Evolutionary conservation across 2,329 filamentous ascomycete genomes (phyloP), one percentile per base, ranked within the genome.

Genomic region (Pseudocercospora musae): DNA sequence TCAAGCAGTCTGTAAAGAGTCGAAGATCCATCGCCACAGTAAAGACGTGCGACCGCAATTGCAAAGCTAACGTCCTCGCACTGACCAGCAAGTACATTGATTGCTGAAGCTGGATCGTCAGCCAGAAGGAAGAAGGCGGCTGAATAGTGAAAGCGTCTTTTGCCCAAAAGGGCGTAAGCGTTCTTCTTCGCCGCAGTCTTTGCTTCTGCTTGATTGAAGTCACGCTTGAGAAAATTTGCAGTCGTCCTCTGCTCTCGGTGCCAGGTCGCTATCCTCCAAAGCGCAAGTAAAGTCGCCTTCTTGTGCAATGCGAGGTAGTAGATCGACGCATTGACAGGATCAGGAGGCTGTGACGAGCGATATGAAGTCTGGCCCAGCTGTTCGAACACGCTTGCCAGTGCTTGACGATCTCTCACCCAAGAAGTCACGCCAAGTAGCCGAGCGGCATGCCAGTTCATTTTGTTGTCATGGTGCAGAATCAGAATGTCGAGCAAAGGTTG

Each of bases 241-340:
- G 95, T 99, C 0, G 89, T 87, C 2, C 77, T 80, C 76, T 98
- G 95, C 75, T 99, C 96, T 62, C 84, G 86, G 70, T 96, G 89
- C 88, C 95, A 95, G 44, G 82, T 87, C 5, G 95, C 93, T 85
- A 98, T 97, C 18, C 96, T 87, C 95, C 95, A 99, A 0, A 99
- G 81, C 0, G 92, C 93, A 68, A 96, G 86, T 1, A 99, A 84
- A 0, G 98, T 89, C 2, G 89, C 84, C 76, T 99, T 99, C 80
- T 97, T 98, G 60, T 72, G 72, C 68, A 99, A 82, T 0, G 96
- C 94, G 18, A 99, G 82, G 74, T 98, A 99, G 78, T 90, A 96
- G 8, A 99, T 79, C 67, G 89, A 91, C 77, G 95, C 98, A 71
- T 96, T 90, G 8, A 96, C 86, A 0, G 95, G 95, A 69, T 96